Percentiles rank a stretch among this genome's conserved stretches.
Evolutionary conservation across 2,329 filamentous ascomycete genomes (phyloP).

Genomic region (Fonsecaea monophora): DNA sequence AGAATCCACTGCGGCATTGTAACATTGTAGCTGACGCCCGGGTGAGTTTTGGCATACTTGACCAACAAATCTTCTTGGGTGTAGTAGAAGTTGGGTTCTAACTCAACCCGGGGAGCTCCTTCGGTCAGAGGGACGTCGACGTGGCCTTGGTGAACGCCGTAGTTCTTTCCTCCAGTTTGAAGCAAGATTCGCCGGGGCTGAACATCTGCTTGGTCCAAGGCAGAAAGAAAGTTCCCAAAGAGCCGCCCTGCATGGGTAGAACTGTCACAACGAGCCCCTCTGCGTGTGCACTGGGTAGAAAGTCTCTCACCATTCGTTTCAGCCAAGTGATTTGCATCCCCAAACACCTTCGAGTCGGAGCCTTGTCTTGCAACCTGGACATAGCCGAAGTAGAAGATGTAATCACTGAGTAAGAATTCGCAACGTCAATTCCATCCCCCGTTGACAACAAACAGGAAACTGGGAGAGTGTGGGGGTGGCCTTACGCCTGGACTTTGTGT

Average conservation of each 20-base stretch:
- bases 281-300: too few species aligned
- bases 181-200: conserved; percentile 56
- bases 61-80: conserved; percentile 59
- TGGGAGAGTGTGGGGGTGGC: background rate
- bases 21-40: conserved; percentile 53
- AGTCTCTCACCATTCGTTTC: conserved; percentile 26
- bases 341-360: conserved; percentile 23
- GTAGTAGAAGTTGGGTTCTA: conserved; percentile 63
- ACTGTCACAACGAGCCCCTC: conserved; percentile 32
- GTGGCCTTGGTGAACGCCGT: conserved; percentile 58
- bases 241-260: conserved; percentile 40
- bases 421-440: conserved; percentile 8
- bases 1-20: conserved; percentile 57
- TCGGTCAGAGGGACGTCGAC: conserved; percentile 54
- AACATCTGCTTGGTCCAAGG: conserved; percentile 51
- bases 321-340: conserved; percentile 24
- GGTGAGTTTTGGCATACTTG: conserved; percentile 48
- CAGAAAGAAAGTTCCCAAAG: conserved; percentile 57
- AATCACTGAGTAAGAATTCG: conserved; percentile 21
- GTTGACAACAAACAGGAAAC: background rate
- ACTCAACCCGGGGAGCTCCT: conserved; percentile 50
- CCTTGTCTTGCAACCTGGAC: conserved; percentile 27
- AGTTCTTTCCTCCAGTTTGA: conserved; percentile 62
- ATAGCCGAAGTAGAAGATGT: conserved; percentile 31
- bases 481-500: conserved; percentile 31